phyloP scores from a whole-genome alignment of 345 rosid genomes.

The Populus tremula region DNA sequence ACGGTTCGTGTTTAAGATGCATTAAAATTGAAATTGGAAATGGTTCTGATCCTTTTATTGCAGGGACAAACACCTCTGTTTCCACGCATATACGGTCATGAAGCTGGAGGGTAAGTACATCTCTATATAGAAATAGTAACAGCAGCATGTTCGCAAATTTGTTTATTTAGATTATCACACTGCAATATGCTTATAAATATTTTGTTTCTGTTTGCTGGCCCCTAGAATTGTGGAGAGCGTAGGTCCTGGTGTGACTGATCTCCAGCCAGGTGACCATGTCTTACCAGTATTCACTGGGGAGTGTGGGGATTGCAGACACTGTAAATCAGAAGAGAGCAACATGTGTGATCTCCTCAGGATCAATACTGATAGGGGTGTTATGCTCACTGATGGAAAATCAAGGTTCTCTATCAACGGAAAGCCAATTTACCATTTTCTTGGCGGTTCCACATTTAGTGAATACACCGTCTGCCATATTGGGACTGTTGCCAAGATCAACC shows the following conservation, averaged over 20 bases:
- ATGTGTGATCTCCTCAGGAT: conserved; percentile 84
- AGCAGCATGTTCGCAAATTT: background rate
- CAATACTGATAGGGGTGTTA: conserved; percentile 65
- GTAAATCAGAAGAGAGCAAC: conserved; percentile 75
- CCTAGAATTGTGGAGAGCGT: conserved; percentile 79
- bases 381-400: conserved; percentile 64
- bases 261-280: conserved; percentile 70
- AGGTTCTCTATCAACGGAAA: conserved; percentile 69
- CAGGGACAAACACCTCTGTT: conserved; percentile 76
- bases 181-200: background rate
- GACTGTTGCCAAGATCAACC: conserved; percentile 67
- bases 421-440: conserved; percentile 70
- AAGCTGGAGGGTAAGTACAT: conserved; percentile 68
- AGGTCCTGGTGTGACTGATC: conserved; percentile 76
- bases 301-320: conserved; percentile 67
- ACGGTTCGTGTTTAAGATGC: background rate
- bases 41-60: background rate
- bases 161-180: background rate
- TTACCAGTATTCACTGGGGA: conserved; percentile 81
- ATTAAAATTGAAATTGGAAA: conserved; percentile 1
- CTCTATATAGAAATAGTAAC: background rate
- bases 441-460: conserved; percentile 77
- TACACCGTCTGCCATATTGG: conserved; percentile 84
- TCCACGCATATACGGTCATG: conserved; percentile 83
- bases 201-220: background rate